phyloP scores from a whole-genome alignment of 768 basidiomycete species.

The Mycena kentingensis region DNA sequence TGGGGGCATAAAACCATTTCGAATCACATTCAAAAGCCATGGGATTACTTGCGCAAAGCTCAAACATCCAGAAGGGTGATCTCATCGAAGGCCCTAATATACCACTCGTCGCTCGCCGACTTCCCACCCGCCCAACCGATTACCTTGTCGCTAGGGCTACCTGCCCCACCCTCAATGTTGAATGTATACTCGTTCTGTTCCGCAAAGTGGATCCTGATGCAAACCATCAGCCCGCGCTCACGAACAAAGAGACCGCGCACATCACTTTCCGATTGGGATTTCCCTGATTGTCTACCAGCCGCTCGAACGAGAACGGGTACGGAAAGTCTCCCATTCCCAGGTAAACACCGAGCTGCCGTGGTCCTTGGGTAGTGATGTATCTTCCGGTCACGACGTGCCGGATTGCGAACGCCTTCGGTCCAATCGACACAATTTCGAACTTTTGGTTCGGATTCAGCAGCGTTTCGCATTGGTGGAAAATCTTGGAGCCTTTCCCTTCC shows the following conservation, averaged over 20 bases:
- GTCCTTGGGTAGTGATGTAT: neutral
- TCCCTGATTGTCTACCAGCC: neutral
- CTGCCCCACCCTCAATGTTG: neutral
- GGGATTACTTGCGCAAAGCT: too few species aligned
- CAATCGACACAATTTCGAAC: constrained; percentile 3
- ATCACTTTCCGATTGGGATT: neutral
- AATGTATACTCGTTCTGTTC: constrained; percentile 2
- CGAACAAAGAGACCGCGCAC: neutral
- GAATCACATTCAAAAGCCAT: too few species aligned
- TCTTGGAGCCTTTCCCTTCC: neutral
- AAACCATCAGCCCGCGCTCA: too few species aligned
- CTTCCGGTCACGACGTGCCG: neutral
- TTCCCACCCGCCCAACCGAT: neutral
- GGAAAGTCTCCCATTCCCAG: constrained; percentile 1
- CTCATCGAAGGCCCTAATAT: too few species aligned
- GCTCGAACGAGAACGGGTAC: neutral
- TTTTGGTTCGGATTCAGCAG: neutral
- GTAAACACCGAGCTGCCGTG: neutral
- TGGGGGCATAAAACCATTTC: too few species aligned
- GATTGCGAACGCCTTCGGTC: constrained; percentile 1
- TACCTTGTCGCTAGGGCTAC: neutral
- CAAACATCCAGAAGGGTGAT: too few species aligned
- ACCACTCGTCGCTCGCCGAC: neutral
- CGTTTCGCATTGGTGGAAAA: neutral
- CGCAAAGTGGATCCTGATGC: neutral